phyloP scores from a whole-genome alignment of 495 filamentous ascomycete genomes.

The Talaromyces thailandensis region DNA sequence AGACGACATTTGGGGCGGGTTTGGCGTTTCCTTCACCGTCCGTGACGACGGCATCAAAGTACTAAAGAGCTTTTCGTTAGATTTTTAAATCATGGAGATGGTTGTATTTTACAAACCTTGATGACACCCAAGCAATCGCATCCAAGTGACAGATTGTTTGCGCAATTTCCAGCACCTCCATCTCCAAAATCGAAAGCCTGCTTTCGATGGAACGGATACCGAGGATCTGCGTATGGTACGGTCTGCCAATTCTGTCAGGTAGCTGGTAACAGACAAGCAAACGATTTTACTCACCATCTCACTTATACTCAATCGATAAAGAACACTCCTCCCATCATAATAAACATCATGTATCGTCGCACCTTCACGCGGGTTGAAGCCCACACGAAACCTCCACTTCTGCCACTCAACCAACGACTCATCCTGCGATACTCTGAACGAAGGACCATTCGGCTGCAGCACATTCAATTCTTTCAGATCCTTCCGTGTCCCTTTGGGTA shows the following conservation, averaged over 20 bases:
- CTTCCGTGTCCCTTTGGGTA: slow-evolving; percentile 46
- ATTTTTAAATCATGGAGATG: no score
- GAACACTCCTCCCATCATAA: slow-evolving; percentile 64
- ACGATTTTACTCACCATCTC: slow-evolving; percentile 47
- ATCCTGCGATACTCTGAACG: slow-evolving; percentile 47
- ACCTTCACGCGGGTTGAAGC: slow-evolving; percentile 61
- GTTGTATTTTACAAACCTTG: slow-evolving; percentile 20
- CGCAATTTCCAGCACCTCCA: slow-evolving; percentile 56
- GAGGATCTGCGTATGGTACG: slow-evolving; percentile 57
- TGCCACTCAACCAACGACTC: slow-evolving; percentile 54
- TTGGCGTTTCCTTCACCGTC: slow-evolving; percentile 44
- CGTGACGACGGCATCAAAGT: slow-evolving; percentile 52
- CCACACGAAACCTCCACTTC: slow-evolving; percentile 62
- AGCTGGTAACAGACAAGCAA: background rate
- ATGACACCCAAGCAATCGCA: slow-evolving; percentile 65
- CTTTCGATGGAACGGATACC: slow-evolving; percentile 60
- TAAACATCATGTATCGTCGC: slow-evolving; percentile 60
- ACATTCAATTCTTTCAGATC: slow-evolving; percentile 75
- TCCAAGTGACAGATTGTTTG: slow-evolving; percentile 61
- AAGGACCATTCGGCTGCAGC: slow-evolving; percentile 69
- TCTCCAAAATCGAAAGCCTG: slow-evolving; percentile 68
- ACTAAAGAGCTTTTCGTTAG: slow-evolving; percentile 15
- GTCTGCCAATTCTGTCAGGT: slow-evolving; percentile 24
- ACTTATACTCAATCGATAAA: slow-evolving; percentile 63
- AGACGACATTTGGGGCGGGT: slow-evolving; percentile 54